Percentiles rank a stretch among this genome's conserved stretches.
phyloP scores from a whole-genome alignment of 2,329 filamentous ascomycete species.

The Decorospora gaudefroyi region DNA sequence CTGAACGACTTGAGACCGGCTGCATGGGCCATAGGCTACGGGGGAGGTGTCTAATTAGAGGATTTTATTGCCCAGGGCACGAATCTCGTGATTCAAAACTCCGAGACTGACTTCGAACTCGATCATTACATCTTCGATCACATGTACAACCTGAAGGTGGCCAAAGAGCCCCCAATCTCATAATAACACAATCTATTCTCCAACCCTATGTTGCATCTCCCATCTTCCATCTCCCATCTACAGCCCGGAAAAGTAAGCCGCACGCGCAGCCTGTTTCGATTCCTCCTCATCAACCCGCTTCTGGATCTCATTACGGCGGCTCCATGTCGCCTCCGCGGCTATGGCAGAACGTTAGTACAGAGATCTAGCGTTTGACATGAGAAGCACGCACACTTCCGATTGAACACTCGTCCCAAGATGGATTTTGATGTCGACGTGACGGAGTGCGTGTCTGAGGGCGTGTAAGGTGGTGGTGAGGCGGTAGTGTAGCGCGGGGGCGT shows the following conservation, averaged over 20 bases:
- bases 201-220: neutral
- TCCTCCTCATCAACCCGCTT: slow-evolving; percentile 7
- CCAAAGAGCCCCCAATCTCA: no score
- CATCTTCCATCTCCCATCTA: neutral
- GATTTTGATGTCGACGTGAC: slow-evolving; percentile 21
- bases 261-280: slow-evolving; percentile 15
- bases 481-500: slow-evolving; percentile 6
- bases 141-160: no score
- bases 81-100: no score
- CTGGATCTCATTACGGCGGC: slow-evolving; percentile 2
- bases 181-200: neutral
- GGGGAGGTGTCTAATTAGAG: no score
- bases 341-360: neutral
- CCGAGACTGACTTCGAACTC: no score
- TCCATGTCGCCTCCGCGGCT: slow-evolving; percentile 1
- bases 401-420: slow-evolving; percentile 18
- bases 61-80: no score
- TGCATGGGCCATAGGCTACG: no score
- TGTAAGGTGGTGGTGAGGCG: slow-evolving; percentile 17
- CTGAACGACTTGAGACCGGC: slow-evolving; percentile 2
- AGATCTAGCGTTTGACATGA: neutral
- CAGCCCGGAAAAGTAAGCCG: slow-evolving; percentile 12
- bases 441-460: slow-evolving; percentile 14
- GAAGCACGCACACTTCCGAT: slow-evolving; percentile 14
- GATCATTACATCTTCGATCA: no score